phyloP scores from a whole-genome alignment of 1,284 basidiomycete genomes.

The Phylloboletellus chloephorus region DNA sequence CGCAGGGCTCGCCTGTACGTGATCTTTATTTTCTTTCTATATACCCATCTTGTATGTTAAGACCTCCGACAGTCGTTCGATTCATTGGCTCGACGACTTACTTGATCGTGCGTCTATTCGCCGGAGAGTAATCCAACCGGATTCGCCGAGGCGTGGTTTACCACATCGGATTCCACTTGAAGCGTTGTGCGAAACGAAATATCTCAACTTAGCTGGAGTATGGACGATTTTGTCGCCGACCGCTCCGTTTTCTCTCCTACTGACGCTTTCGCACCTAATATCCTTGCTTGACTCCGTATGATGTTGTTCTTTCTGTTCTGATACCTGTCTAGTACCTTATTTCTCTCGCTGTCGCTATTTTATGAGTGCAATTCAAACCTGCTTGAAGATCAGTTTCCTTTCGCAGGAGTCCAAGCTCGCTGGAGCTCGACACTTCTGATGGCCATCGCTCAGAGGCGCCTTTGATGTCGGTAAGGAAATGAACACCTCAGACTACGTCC shows the following conservation, averaged over 20 bases:
- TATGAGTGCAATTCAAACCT: background rate
- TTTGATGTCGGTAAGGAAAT: too few species aligned
- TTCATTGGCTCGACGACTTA: slow-evolving; percentile 78
- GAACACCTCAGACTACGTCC: too few species aligned
- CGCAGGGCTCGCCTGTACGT: slow-evolving; percentile 78
- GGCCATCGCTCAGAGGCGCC: too few species aligned
- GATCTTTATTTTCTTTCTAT: too few species aligned
- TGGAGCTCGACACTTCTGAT: too few species aligned
- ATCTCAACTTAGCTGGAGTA: background rate
- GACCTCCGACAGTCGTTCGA: slow-evolving; percentile 54
- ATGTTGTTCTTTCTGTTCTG: background rate
- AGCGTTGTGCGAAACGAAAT: background rate
- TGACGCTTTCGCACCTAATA: slow-evolving; percentile 1
- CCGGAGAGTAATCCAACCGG: slow-evolving; percentile 59
- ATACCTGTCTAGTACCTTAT: background rate
- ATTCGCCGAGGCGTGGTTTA: background rate
- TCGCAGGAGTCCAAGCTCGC: too few species aligned
- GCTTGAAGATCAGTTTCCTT: too few species aligned
- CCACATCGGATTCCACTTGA: background rate
- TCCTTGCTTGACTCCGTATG: too few species aligned
- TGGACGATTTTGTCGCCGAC: slow-evolving; percentile 8
- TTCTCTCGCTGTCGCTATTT: background rate
- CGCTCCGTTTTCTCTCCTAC: background rate
- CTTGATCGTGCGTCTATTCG: slow-evolving; percentile 76
- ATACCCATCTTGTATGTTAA: too few species aligned